A percentile compares a stretch with the other conserved stretches of the same genome.
Conservation (phyloP, 139 green algal genomes). For the Coccomyxa sp. region DNA sequence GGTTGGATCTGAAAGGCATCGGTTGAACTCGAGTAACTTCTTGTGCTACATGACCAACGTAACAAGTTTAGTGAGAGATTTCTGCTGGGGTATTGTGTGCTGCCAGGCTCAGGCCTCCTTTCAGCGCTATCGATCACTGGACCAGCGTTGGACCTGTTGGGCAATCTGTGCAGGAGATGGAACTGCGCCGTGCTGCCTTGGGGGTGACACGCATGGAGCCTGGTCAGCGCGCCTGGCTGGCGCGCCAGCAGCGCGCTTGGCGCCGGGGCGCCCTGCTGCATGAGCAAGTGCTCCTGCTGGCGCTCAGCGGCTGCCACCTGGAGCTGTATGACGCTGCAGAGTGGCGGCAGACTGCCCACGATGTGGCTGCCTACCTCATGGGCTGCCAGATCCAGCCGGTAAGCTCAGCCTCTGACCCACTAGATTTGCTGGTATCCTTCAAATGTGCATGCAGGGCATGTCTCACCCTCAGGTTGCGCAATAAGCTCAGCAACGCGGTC, state of each 20-base stretch:
- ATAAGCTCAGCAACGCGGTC: no score
- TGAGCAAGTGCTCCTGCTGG: slow-evolving; percentile 35
- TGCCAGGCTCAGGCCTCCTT: no score
- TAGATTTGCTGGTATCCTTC: no score
- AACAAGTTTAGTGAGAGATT: no score
- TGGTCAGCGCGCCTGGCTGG: slow-evolving; percentile 42
- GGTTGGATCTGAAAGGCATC: no score
- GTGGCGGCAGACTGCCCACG: slow-evolving; percentile 36
- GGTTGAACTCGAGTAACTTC: no score
- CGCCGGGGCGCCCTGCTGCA: slow-evolving; percentile 16
- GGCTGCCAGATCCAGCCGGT: slow-evolving; percentile 17
- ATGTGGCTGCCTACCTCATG: slow-evolving; percentile 23
- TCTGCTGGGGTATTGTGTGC: no score
- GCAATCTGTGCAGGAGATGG: slow-evolving; percentile 27
- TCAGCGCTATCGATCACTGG: no score
- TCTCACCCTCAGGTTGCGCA: no score
- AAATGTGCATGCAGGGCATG: no score
- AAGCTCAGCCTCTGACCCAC: not conserved
- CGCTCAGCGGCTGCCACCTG: slow-evolving; percentile 43
- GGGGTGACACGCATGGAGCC: slow-evolving; percentile 12
- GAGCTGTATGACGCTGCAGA: slow-evolving; percentile 23
- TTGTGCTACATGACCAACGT: not conserved
- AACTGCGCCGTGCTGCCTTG: slow-evolving; percentile 18
- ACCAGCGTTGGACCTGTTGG: no score
- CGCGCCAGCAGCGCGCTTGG: slow-evolving; percentile 46